Evolutionary conservation across 73 alveolate species (phyloP).

Genomic region (Paramecium biaurelia): DNA sequence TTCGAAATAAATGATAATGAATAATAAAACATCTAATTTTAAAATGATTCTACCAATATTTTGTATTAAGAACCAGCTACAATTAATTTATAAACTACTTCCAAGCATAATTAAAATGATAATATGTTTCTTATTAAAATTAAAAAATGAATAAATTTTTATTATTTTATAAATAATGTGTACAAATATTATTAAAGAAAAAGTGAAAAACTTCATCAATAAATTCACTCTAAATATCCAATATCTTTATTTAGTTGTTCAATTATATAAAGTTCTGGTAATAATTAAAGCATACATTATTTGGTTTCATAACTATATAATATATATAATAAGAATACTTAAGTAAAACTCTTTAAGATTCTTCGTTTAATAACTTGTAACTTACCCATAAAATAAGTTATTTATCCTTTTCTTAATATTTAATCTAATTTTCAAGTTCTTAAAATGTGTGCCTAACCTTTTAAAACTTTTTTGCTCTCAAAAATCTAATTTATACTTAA

Average conservation of each 20-base stretch:
- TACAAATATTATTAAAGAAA: not conserved
- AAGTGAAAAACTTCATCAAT: not conserved
- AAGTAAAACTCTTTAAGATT: constrained; percentile 14
- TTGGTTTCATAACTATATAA: constrained; percentile 15
- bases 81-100: not conserved
- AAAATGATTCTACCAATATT: not conserved
- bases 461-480: not conserved
- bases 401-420: not conserved
- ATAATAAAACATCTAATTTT: too few species aligned
- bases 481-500: constrained; percentile 1
- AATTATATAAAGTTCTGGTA: not conserved
- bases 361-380: not conserved
- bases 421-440: not conserved
- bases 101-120: not conserved
- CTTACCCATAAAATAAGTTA: constrained; percentile 18
- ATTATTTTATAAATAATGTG: not conserved
- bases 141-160: not conserved
- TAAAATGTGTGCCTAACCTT: not conserved
- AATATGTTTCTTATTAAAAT: not conserved
- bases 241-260: not conserved
- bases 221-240: constrained; percentile 38
- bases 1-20: not conserved
- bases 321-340: not conserved
- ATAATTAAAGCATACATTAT: not conserved
- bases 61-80: not conserved